Evolutionary conservation across 2,329 filamentous ascomycete genomes (phyloP).

Genomic region (Phaeoacremonium minimum): DNA sequence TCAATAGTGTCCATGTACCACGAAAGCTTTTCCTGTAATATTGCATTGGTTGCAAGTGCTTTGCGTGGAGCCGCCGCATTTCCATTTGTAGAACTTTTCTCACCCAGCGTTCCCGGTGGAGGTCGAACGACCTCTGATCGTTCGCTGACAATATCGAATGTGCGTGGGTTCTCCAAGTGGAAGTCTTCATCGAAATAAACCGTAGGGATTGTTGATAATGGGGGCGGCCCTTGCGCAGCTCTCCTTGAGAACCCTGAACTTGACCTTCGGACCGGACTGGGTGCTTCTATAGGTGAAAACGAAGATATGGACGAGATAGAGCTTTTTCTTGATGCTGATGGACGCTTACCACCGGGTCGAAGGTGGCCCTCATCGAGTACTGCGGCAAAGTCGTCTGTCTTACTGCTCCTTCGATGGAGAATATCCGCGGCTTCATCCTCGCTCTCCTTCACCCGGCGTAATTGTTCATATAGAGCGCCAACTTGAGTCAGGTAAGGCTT

Average conservation of each 20-base stretch:
- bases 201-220: constrained; percentile 82
- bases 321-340: constrained; percentile 30
- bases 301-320: constrained; percentile 44
- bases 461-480: constrained; percentile 81
- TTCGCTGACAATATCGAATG: constrained; percentile 95
- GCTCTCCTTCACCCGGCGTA: constrained; percentile 77
- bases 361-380: constrained; percentile 38
- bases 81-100: constrained; percentile 53
- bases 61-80: constrained; percentile 65
- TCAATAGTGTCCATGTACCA: constrained; percentile 99
- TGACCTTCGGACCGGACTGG: constrained; percentile 35
- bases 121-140: constrained; percentile 89
- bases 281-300: constrained; percentile 42
- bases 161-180: constrained; percentile 90
- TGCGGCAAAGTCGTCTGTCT: constrained; percentile 37
- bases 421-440: constrained; percentile 56
- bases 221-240: constrained; percentile 69
- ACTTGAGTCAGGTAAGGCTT: constrained; percentile 81
- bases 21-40: constrained; percentile 94
- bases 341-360: constrained; percentile 36
- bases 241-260: constrained; percentile 51
- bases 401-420: constrained; percentile 30
- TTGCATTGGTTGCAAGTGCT: constrained; percentile 90
- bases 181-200: constrained; percentile 97
- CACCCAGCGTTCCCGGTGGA: constrained; percentile 47